phyloP scores from a whole-genome alignment of 768 basidiomycete species.

The Peribolospora kevripleyi region DNA sequence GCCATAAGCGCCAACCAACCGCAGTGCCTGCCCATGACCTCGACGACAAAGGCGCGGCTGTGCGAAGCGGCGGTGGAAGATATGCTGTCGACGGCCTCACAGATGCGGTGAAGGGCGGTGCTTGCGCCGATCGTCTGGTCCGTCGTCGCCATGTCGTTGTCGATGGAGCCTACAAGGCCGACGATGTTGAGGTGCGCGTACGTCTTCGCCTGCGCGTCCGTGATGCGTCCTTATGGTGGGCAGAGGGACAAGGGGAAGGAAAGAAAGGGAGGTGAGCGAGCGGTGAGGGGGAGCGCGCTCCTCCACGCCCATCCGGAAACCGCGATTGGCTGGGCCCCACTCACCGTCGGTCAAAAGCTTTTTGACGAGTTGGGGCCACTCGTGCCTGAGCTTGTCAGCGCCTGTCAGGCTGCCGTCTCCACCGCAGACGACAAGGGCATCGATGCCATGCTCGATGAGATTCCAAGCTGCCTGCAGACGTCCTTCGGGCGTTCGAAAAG shows the following conservation, averaged over 20 bases:
- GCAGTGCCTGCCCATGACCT: conserved; percentile 98
- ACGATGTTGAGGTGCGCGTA: conserved; percentile 80
- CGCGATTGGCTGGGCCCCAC: conserved; percentile 6
- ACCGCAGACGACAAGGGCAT: conserved; percentile 87
- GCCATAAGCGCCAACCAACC: conserved; percentile 95
- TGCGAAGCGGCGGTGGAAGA: conserved; percentile 90
- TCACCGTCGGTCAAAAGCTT: conserved; percentile 40
- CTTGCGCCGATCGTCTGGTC: conserved; percentile 91
- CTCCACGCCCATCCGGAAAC: background rate
- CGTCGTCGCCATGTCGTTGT: conserved; percentile 97
- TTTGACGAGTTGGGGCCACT: conserved; percentile 72
- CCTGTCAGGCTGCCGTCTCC: conserved; percentile 94
- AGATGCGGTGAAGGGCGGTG: conserved; percentile 85
- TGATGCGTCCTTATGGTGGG: conserved; percentile 26
- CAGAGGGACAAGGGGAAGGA: background rate
- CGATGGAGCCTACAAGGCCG: conserved; percentile 95
- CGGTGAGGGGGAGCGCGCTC: background rate
- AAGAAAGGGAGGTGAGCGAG: background rate
- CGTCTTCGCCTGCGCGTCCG: conserved; percentile 38
- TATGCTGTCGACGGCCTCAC: conserved; percentile 94
- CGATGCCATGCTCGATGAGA: conserved; percentile 85
- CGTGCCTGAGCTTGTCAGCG: conserved; percentile 72
- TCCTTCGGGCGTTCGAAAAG: conserved; percentile 69
- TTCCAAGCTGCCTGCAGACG: conserved; percentile 71
- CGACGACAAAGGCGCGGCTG: conserved; percentile 88